Conservation (phyloP, 2,329 filamentous ascomycete genomes). For the Xylariales sp. region DNA sequence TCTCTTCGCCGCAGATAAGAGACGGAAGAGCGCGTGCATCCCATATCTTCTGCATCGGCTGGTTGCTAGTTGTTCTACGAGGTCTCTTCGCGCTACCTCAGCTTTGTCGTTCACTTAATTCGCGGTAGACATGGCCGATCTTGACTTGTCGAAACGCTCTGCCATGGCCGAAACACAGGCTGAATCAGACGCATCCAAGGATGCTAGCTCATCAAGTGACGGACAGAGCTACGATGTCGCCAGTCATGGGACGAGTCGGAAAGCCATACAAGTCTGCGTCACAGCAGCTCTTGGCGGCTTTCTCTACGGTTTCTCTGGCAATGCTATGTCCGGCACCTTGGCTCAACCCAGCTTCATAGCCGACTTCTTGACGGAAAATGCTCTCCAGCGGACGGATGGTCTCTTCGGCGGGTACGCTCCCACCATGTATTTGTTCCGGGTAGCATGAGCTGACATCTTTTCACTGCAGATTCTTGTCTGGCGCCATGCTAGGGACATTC, state of each 20-base stretch:
- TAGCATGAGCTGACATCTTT: too few species aligned
- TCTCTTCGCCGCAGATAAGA: too few species aligned
- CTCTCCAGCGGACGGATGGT: conserved; percentile 11
- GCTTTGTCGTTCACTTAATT: too few species aligned
- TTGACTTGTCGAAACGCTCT: background rate
- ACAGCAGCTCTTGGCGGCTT: conserved; percentile 23
- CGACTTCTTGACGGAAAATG: conserved; percentile 17
- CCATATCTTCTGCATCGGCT: too few species aligned
- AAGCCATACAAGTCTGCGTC: conserved; percentile 11
- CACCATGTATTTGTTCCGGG: too few species aligned
- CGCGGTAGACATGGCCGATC: too few species aligned
- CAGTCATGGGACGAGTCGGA: background rate
- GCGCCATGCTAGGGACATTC: conserved; percentile 16
- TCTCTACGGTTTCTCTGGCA: conserved; percentile 24
- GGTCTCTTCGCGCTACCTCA: too few species aligned
- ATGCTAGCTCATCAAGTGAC: background rate
- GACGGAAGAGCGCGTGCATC: too few species aligned
- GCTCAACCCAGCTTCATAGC: conserved; percentile 23
- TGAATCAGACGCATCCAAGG: too few species aligned
- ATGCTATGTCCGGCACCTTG: conserved; percentile 23
- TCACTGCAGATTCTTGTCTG: conserved; percentile 12
- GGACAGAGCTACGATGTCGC: background rate
- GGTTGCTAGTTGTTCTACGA: too few species aligned
- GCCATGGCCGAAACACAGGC: too few species aligned
- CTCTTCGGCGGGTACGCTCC: conserved; percentile 8